A percentile compares a stretch with the other conserved stretches of the same genome.
phyloP scores from a whole-genome alignment of 2,329 filamentous ascomycete genomes.

The Aspergillus chevalieri region DNA sequence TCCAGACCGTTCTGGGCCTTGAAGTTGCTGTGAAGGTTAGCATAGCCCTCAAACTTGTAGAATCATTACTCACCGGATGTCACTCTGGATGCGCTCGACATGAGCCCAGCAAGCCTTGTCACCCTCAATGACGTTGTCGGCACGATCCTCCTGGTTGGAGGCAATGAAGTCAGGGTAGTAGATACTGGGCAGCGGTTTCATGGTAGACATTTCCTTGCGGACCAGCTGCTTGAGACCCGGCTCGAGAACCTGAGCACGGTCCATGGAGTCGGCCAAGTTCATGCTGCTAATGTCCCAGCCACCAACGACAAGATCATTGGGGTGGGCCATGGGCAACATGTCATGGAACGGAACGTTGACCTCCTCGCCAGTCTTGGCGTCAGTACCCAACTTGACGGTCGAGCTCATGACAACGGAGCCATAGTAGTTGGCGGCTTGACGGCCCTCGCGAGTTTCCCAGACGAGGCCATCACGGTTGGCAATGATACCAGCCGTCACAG shows the following conservation, averaged over 20 bases:
- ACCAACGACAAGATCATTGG: slow-evolving; percentile 88
- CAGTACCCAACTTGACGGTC: slow-evolving; percentile 90
- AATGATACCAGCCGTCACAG: slow-evolving; percentile 92
- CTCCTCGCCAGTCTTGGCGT: slow-evolving; percentile 75
- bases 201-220: slow-evolving; percentile 83
- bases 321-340: slow-evolving; percentile 92
- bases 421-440: slow-evolving; percentile 88
- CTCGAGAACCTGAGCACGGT: slow-evolving; percentile 89
- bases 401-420: slow-evolving; percentile 96
- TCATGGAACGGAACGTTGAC: slow-evolving; percentile 95
- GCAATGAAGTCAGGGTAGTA: slow-evolving; percentile 99
- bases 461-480: slow-evolving; percentile 80
- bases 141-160: slow-evolving; percentile 93
- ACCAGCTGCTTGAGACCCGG: slow-evolving; percentile 86
- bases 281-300: slow-evolving; percentile 96
- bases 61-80: slow-evolving; percentile 63
- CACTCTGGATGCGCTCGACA: slow-evolving; percentile 85
- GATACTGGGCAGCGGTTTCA: slow-evolving; percentile 86
- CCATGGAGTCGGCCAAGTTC: slow-evolving; percentile 88
- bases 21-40: slow-evolving; percentile 60
- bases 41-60: not conserved
- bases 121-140: slow-evolving; percentile 81
- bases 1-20: slow-evolving; percentile 78
- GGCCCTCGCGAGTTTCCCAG: slow-evolving; percentile 92
- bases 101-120: slow-evolving; percentile 79